Percentiles rank a stretch among this genome's conserved stretches.
Evolutionary conservation across 345 rosid species (phyloP).

Genomic region (Eucalyptus tenuipes): DNA sequence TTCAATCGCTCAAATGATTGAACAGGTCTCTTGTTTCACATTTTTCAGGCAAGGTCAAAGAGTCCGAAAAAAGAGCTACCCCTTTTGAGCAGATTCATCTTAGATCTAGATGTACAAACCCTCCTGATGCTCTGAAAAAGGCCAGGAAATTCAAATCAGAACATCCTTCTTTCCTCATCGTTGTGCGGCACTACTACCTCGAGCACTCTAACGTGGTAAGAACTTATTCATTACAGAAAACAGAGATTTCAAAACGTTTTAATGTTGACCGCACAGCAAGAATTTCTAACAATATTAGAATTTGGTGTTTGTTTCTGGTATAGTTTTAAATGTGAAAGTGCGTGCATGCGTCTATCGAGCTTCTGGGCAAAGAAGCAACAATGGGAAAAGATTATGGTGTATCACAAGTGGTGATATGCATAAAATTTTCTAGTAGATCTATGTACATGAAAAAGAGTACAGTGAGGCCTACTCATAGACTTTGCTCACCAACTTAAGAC

Average conservation of each 20-base stretch:
- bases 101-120: background rate
- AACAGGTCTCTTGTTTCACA: background rate
- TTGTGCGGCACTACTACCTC: background rate
- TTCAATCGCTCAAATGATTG: background rate
- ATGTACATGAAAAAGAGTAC: background rate
- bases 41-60: background rate
- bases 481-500: background rate
- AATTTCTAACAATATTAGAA: background rate
- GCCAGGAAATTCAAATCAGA: background rate
- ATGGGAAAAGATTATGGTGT: background rate
- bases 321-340: background rate
- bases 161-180: background rate
- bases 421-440: background rate
- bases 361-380: background rate
- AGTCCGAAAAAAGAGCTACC: background rate
- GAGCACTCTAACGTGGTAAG: background rate
- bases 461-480: background rate
- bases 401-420: background rate
- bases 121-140: background rate
- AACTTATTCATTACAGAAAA: background rate
- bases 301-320: background rate
- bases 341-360: background rate
- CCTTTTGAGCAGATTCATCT: background rate
- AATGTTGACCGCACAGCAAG: background rate
- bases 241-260: background rate